These are phyloP conservation scores for Adansonia gregorii DNA, from an alignment of 441 rosid genomes.

Conservation along the genomic window DNA sequence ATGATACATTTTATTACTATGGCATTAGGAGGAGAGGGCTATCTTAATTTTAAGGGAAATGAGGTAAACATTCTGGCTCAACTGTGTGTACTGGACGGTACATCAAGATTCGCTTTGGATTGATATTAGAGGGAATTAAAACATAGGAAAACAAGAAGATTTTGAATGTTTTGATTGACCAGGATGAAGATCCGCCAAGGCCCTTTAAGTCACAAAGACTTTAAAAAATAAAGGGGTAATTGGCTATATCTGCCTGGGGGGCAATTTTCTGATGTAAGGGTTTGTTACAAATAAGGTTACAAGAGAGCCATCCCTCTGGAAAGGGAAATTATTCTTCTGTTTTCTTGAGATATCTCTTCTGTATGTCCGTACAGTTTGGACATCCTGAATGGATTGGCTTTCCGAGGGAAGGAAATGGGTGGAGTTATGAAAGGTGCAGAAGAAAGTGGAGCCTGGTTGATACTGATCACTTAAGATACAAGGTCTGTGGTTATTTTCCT, in stretches of 20 bases:
- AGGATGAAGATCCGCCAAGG: neutral
- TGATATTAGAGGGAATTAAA: slow-evolving; percentile 15
- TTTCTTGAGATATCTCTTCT: slow-evolving; percentile 22
- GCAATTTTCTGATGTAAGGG: neutral
- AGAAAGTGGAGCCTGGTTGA: slow-evolving; percentile 77
- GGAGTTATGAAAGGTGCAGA: slow-evolving; percentile 87
- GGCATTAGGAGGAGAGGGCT: slow-evolving; percentile 91
- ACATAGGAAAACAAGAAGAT: neutral
- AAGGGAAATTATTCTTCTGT: slow-evolving; percentile 5
- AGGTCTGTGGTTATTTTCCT: slow-evolving; percentile 46
- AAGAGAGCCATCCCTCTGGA: neutral
- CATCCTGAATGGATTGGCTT: slow-evolving; percentile 95
- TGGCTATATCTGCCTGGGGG: slow-evolving; percentile 10
- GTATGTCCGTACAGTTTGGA: slow-evolving; percentile 64
- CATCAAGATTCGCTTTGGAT: slow-evolving; percentile 5
- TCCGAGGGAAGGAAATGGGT: slow-evolving; percentile 86
- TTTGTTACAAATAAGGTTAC: neutral
- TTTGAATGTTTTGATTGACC: neutral
- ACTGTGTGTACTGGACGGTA: neutral
- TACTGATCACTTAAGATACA: slow-evolving; percentile 68
- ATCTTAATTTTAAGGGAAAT: slow-evolving; percentile 88
- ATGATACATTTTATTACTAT: slow-evolving; percentile 80
- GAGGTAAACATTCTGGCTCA: slow-evolving; percentile 51
- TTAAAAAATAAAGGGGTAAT: neutral
- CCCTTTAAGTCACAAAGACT: slow-evolving; percentile 4